phyloP scores from a whole-genome alignment of 208 protist species.

The Trypanosoma mega region DNA sequence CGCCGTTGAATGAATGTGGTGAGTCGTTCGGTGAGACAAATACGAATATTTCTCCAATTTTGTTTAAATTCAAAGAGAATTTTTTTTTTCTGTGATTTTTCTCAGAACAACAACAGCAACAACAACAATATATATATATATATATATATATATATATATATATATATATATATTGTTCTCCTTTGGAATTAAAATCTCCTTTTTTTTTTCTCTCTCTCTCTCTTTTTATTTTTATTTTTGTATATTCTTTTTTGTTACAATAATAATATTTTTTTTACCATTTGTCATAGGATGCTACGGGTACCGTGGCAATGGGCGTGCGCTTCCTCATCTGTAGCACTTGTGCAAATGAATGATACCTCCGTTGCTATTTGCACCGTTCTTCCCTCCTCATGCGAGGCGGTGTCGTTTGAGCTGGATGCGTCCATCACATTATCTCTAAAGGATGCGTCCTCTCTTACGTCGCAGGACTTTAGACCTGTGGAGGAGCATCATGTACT shows the following conservation, averaged over 20 bases:
- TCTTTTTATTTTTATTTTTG: slow-evolving; percentile 22
- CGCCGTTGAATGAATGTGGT: too few species aligned
- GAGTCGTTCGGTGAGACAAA: too few species aligned
- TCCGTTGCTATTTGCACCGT: slow-evolving; percentile 30
- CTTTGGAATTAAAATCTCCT: background rate
- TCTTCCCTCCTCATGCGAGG: slow-evolving; percentile 9
- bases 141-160: background rate
- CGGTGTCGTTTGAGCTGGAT: slow-evolving; percentile 23
- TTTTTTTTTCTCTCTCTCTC: slow-evolving; percentile 17
- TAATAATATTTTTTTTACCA: slow-evolving; percentile 6
- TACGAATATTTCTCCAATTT: too few species aligned
- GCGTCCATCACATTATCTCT: slow-evolving; percentile 16
- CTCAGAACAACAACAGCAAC: too few species aligned
- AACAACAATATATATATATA: background rate
- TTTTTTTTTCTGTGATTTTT: too few species aligned
- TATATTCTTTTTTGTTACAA: slow-evolving; percentile 1
- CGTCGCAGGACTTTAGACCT: slow-evolving; percentile 48
- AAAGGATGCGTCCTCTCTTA: slow-evolving; percentile 27
- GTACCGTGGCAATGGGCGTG: slow-evolving; percentile 50
- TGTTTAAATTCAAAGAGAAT: too few species aligned
- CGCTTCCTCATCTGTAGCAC: slow-evolving; percentile 32
- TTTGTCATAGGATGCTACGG: slow-evolving; percentile 37
- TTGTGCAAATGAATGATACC: slow-evolving; percentile 43
- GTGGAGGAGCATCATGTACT: slow-evolving; percentile 35
- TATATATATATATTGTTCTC: slow-evolving; percentile 16